Conservation (phyloP, 768 basidiomycete species). For the Psilocybe cubensis region DNA sequence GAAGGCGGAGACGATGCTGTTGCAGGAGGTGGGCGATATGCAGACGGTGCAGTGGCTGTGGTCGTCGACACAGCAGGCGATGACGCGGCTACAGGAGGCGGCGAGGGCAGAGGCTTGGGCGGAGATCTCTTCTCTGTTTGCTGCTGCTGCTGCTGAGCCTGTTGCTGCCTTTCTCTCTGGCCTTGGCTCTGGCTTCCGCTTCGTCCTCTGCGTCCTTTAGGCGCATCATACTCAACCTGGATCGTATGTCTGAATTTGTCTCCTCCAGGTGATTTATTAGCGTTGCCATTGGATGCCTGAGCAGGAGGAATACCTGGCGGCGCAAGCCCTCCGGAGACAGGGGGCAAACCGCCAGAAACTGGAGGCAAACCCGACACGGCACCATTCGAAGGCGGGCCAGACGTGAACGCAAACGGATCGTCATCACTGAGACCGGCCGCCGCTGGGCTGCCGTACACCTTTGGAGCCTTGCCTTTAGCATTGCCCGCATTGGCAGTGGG, state of each 20-base stretch:
- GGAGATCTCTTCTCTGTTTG: conserved; percentile 32
- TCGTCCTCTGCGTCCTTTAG: conserved; percentile 39
- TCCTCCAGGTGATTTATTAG: conserved; percentile 31
- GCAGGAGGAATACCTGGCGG: background rate
- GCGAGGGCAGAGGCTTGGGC: conserved; percentile 38
- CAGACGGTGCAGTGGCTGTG: conserved; percentile 11
- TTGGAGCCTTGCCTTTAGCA: conserved; percentile 9
- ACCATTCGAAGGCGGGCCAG: conserved; percentile 26
- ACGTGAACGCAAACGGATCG: conserved; percentile 70
- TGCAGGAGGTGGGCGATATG: conserved; percentile 20
- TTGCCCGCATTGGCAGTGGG: background rate
- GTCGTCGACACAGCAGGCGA: background rate
- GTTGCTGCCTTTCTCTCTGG: conserved; percentile 28
- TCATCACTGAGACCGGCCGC: conserved; percentile 54
- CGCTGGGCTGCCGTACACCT: conserved; percentile 36
- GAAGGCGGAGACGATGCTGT: background rate
- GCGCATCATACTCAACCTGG: conserved; percentile 92
- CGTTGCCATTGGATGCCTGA: background rate
- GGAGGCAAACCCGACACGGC: background rate
- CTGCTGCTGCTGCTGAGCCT: conserved; percentile 14
- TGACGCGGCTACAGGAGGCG: conserved; percentile 17
- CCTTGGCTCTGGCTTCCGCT: conserved; percentile 25
- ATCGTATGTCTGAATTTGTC: conserved; percentile 83
- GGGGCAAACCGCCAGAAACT: background rate
- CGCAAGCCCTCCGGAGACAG: background rate